Evolutionary conservation across 1,284 basidiomycete species (phyloP), one percentile per base, ranked within the genome.

Genomic region (Malassezia nana): DNA sequence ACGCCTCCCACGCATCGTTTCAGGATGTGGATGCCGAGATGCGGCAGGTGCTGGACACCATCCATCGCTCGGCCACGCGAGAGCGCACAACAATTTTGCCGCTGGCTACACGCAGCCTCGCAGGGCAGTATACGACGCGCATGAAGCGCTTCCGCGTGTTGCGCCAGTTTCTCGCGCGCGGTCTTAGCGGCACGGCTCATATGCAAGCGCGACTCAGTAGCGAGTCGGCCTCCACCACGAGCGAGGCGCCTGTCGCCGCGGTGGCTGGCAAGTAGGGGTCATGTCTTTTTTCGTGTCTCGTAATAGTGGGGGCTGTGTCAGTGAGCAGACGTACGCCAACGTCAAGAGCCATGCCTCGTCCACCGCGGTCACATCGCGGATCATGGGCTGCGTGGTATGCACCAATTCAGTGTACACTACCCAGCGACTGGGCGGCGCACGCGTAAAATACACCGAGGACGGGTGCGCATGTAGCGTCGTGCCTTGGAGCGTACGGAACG

Each of bases 331-430:
- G 32, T 40, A 77, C 72, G 78, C 78, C 28, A 78, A 58, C 61
- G 79, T 76, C 2, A 76, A 74, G 24, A 79, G 67, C 79, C 79
- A 80, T 42, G 79, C 78, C 53, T 54, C 39, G 15, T 55, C 48
- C 18, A 58, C 43, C 20, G 78, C 77, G 0, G 79, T 79, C 16
- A 81, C 51, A 59, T 81, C 80, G 40, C 79, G 65, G 75, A 81
- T 80, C 62, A 79, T 80, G 24, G 73, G 84, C 75, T 92, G 95
- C 61, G 87, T 90, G 0, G 92, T 95, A 75, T 95, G 89, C 64
- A 92, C 83, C 75, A 96, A 85, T 73, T 98, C 91, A 70, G 94
- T 89, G 69, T 85, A 98, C 20, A 98, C 79, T 6, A 96, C 87
- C 87, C 89, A 98, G 9, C 10, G 22, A 9, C 87, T 87, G 15